Evolutionary conservation across 495 filamentous ascomycete genomes (phyloP), one percentile per base, ranked within the genome.

Genomic region (Penicillium samsonianum): DNA sequence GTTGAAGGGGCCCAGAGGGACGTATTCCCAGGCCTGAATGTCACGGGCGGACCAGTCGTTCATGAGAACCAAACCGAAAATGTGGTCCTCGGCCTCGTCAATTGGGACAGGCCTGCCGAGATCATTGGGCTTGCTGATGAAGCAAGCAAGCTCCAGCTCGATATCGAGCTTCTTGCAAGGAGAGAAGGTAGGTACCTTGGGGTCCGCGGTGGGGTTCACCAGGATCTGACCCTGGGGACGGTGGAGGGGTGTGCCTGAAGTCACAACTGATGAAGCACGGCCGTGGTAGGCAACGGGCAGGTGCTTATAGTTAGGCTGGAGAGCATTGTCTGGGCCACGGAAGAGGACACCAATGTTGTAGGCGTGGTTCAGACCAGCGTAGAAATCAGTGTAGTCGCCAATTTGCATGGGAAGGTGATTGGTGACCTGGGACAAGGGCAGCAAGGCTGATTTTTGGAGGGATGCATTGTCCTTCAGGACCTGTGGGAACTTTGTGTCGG

Each of bases 321-420:
- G 76, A 0, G 91, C 90, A 58, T 90, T 88, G 31, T 85, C 79
- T 0, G 84, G 80, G 0, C 91, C 91, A n/a, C 92, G 86, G 78
- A 96, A 94, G 50, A 97, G 76, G 22, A 80, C 79, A 1, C 90
- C 87, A n/a, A 88, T 81, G 53, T 89, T 88, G 75, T 84, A 88
- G 38, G 93, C 93, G 73, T 98, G 93, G 66, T 96, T 86, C 50
- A 86, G 73, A 25, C 93, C 93, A n/a, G 89, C 93, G 73, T 91
- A 98, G 78, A 98, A 98, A 73, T 98, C 93, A 12, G 93, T 95
- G 73, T 98, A 98, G 69, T 97, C 91, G n/a, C 90, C 89, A 53
- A 96, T 91, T 31, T 81, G 79, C 84, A 98, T 85, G 5, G 93
- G 93, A 14, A 97, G 68, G 56, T 96, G 89, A 69, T 84, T 89